Base-by-base conservation (phyloP, 257 asterid species). In the Ocimum tenuiflorum region DNA sequence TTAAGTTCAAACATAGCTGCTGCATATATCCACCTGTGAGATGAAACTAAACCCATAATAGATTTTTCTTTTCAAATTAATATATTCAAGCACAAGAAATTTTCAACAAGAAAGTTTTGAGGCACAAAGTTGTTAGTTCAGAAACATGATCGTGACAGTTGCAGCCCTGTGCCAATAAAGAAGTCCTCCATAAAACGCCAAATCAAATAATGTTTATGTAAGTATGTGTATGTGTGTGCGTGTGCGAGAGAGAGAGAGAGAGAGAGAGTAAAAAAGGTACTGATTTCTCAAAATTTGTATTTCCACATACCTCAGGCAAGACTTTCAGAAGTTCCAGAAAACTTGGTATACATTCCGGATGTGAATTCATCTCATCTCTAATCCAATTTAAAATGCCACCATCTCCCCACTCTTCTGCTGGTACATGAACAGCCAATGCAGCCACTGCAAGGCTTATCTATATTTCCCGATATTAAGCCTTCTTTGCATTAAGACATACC, bases 391-490 rank as follows among this genome's bases (percentile, higher is more conserved):
- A 76, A 73, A 94, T 81, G 70, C 99, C 96, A 65, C 96, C 95
- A 79, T 86, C 91, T 67, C 97, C 97, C 99, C 97, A 94, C 51
- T 88, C 95, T 69, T 88, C 88, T 19, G 89, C 88, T 58, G 97
- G 85, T 59, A 90, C 97, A 78, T 94, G 99, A 75, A 90, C 95
- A 71, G 99, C 95, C 82, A 94, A 81, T 73, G 97, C 97, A 76
- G 97, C 99, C 74, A 94, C 95, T 64, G 99, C 99, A 78, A 94
- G 96, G 70, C 99, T 89, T 82, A 94, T 94, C 97, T 94, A 84
- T 80, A 83, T 47, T 75, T 63, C 54, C 69, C 68, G 48, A 72
- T 63, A 81, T 78, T 83, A 79, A 85, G 88, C 77, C 73, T 73
- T 72, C 67, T 70, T 38, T 61, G 49, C 17, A 47, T 38, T 59